Base-by-base conservation (phyloP, 768 basidiomycete species). In the Tricholoma hemisulphureum region DNA sequence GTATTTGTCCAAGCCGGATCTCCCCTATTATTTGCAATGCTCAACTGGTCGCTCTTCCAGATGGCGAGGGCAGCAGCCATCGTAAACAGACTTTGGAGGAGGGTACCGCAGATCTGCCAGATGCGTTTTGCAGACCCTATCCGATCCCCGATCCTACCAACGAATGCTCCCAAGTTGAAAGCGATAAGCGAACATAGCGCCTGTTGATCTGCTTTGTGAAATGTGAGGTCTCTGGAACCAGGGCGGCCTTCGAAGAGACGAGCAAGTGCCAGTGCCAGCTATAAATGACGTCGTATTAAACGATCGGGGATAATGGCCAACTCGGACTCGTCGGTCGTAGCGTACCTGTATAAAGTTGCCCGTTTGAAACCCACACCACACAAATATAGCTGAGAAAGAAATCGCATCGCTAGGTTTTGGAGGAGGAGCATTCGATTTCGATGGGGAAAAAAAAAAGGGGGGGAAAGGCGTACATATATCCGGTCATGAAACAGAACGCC, bases 281-380 rank as follows among this genome's bases (percentile, higher is more conserved):
- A 59, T 13, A 18, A 26, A 46, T n/a, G n/a, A n/a, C n/a, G n/a
- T n/a, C n/a, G n/a, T n/a, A n/a, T n/a, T n/a, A n/a, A n/a, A n/a
- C n/a, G n/a, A n/a, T n/a, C n/a, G n/a, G n/a, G n/a, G n/a, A 9
- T 28, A 16, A 46, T 31, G 31, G 23, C 13, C 41, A 39, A 60
- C 55, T 39, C 51, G 29, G 23, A 56, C 48, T 39, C 45, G 48
- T 34, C 48, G 53, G 8, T 13, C 21, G 29, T 46, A 60, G 63
- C 73, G 56, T 63, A 87, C 86, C 76, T 88, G 86, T 9, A 83
- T 78, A 61, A 84, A 83, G 67, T 90, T 90, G 52, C 88, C 90
- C 0, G 90, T 92, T 71, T 93, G 91, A 71, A 92, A 93, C 13
- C 87, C 90, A 69, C 87, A 89, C 89, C 91, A 93, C 11, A 93